Conservation (phyloP, 1,284 basidiomycete species). For the Moniliella sp. region DNA sequence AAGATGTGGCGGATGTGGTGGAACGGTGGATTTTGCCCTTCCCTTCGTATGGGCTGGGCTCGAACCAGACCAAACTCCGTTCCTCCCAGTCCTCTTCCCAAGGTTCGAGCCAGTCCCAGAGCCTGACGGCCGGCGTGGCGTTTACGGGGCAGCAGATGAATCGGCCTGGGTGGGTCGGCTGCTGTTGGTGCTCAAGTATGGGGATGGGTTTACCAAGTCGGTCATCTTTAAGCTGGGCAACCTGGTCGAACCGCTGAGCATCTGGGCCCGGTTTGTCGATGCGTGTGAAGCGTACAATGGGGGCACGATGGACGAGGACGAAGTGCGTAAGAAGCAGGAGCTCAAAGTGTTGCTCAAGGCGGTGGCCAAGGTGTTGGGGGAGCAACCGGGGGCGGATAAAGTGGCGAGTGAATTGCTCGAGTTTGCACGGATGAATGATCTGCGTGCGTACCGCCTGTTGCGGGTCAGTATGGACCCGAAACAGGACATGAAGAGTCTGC, state of each 20-base stretch:
- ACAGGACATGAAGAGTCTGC: slow-evolving; percentile 55
- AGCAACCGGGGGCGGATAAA: slow-evolving; percentile 41
- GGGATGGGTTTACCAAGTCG: slow-evolving; percentile 37
- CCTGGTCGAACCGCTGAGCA: slow-evolving; percentile 35
- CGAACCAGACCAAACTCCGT: too few relatives aligned
- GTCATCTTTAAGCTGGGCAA: background rate
- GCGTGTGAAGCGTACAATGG: slow-evolving; percentile 22
- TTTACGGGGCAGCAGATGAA: slow-evolving; percentile 47
- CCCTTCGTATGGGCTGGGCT: slow-evolving; percentile 53
- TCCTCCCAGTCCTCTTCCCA: too few relatives aligned
- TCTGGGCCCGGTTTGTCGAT: slow-evolving; percentile 11
- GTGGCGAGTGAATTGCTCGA: slow-evolving; percentile 54
- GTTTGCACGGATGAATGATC: slow-evolving; percentile 71
- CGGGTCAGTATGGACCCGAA: slow-evolving; percentile 60
- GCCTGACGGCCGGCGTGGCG: too few relatives aligned
- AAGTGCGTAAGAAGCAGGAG: slow-evolving; percentile 40
- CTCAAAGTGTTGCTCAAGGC: slow-evolving; percentile 14
- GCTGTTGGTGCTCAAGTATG: slow-evolving; percentile 49
- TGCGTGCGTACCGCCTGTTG: slow-evolving; percentile 60
- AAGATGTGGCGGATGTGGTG: slow-evolving; percentile 38
- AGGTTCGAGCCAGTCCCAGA: too few relatives aligned
- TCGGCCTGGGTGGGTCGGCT: slow-evolving; percentile 64
- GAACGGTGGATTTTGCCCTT: slow-evolving; percentile 60
- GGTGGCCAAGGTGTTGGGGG: slow-evolving; percentile 6
- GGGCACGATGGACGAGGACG: slow-evolving; percentile 59